Percentiles rank a stretch among this genome's conserved stretches.
Conservation (phyloP, 805 yeast genomes). For the Wickerhamomyces canadensis region DNA sequence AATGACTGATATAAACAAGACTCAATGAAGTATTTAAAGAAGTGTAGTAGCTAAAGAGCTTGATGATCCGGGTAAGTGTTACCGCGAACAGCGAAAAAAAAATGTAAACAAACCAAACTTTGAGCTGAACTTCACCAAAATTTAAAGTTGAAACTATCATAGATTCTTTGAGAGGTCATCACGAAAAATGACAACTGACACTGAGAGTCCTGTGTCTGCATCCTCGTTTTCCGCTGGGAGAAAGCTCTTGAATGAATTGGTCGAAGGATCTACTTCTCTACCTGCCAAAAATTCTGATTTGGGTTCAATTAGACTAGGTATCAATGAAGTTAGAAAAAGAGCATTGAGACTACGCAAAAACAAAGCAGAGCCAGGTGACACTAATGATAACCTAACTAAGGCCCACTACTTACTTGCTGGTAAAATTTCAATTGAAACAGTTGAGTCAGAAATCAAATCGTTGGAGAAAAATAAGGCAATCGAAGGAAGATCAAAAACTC, state of each 20-base stretch:
- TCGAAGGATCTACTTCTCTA: constrained; percentile 71
- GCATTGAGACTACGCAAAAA: constrained; percentile 51
- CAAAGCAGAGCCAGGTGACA: constrained; percentile 30
- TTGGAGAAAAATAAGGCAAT: constrained; percentile 28
- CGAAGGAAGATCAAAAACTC: constrained; percentile 24
- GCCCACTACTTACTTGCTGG: constrained; percentile 89
- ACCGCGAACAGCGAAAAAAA: background rate
- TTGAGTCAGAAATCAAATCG: constrained; percentile 50
- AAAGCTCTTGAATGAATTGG: constrained; percentile 54
- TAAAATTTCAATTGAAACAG: constrained; percentile 83
- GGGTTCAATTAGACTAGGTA: constrained; percentile 76
- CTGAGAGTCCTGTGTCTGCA: background rate
- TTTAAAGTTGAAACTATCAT: background rate
- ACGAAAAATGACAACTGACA: constrained; percentile 1
- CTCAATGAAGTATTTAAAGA: no score
- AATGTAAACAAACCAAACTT: no score
- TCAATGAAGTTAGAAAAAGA: constrained; percentile 69
- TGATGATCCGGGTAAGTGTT: background rate
- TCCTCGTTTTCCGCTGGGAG: constrained; percentile 14
- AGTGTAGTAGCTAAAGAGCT: no score
- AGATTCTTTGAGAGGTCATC: no score
- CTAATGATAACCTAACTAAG: constrained; percentile 44
- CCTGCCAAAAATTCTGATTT: constrained; percentile 62
- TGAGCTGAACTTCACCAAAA: no score
- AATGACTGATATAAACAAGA: background rate